Evolutionary conservation across 768 basidiomycete genomes (phyloP).

Genomic region (Pleurotus djamor): DNA sequence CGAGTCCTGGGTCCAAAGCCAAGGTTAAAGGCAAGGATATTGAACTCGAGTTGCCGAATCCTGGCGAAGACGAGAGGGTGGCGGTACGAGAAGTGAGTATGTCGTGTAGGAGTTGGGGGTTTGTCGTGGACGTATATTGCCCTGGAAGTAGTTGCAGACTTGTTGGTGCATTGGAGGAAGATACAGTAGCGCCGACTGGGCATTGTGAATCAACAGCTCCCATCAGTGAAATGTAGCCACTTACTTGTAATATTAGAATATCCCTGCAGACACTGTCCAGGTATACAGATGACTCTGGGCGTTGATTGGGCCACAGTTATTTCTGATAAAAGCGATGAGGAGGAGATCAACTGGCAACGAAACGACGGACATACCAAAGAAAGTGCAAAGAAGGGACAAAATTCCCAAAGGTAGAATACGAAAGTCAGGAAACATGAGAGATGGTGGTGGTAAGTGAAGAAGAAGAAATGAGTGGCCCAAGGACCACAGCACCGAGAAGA

Average conservation of each 20-base stretch:
- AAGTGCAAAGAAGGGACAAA: background rate
- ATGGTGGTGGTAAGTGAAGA: conserved; percentile 2
- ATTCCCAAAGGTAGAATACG: background rate
- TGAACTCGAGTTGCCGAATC: conserved; percentile 49
- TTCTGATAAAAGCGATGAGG: background rate
- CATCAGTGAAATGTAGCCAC: background rate
- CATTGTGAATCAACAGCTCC: conserved; percentile 2
- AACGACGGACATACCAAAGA: background rate
- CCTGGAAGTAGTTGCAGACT: conserved; percentile 57
- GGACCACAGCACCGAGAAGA: no score
- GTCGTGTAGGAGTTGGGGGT: conserved; percentile 56
- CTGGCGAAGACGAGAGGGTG: conserved; percentile 45
- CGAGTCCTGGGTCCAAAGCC: conserved; percentile 53
- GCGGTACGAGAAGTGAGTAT: conserved; percentile 54
- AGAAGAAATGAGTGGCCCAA: background rate
- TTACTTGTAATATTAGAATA: conserved; percentile 57
- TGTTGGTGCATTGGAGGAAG: conserved; percentile 43
- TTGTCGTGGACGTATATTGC: conserved; percentile 57
- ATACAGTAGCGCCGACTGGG: conserved; percentile 58
- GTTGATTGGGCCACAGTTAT: conserved; percentile 15
- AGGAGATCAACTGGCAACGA: background rate
- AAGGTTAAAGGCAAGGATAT: conserved; percentile 52
- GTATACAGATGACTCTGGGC: conserved; percentile 57
- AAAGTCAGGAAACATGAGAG: background rate
- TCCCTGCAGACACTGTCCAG: conserved; percentile 71